Evolutionary conservation across 2,329 filamentous ascomycete genomes (phyloP).

Genomic region (Hymenoscyphus infarciens): DNA sequence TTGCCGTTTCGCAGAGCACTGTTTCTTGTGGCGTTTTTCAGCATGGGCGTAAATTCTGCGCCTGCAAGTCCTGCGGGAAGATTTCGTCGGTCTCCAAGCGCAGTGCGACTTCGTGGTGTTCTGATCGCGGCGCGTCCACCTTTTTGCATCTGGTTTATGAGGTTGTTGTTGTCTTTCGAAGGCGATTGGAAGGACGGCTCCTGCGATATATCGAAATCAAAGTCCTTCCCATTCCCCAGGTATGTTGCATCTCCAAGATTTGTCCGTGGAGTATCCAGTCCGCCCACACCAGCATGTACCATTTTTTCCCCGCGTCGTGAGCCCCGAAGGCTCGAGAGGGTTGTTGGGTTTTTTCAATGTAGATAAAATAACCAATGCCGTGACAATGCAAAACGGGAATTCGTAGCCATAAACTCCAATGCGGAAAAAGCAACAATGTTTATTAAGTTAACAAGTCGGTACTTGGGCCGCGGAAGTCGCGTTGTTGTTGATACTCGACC

Average conservation of each 20-base stretch:
- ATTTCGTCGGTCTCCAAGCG: constrained; percentile 69
- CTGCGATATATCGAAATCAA: constrained; percentile 79
- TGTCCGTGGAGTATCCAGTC: constrained; percentile 82
- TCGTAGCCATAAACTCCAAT: constrained; percentile 32
- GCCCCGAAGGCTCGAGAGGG: constrained; percentile 19
- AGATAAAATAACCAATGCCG: constrained; percentile 20
- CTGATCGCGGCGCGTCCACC: constrained; percentile 52
- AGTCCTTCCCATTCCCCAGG: constrained; percentile 54
- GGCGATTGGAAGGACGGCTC: constrained; percentile 85
- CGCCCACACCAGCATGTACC: constrained; percentile 60
- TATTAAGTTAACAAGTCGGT: constrained; percentile 2
- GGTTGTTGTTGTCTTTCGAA: constrained; percentile 68
- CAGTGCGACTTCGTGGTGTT: constrained; percentile 69
- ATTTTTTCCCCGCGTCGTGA: constrained; percentile 41
- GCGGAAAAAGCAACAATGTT: constrained; percentile 23
- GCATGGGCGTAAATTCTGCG: constrained; percentile 88
- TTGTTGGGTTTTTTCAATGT: constrained; percentile 16
- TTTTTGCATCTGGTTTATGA: constrained; percentile 72
- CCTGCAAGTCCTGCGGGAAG: constrained; percentile 58
- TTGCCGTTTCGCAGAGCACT: constrained; percentile 64
- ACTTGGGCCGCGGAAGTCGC: constrained; percentile 19
- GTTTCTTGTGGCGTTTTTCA: constrained; percentile 75
- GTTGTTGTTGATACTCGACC: constrained; percentile 16
- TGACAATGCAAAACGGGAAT: constrained; percentile 24
- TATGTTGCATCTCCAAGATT: constrained; percentile 82